Percentiles rank a stretch among this genome's conserved stretches.
Conservation (phyloP, 2,329 filamentous ascomycete species). For the Fusarium kyushuense region DNA sequence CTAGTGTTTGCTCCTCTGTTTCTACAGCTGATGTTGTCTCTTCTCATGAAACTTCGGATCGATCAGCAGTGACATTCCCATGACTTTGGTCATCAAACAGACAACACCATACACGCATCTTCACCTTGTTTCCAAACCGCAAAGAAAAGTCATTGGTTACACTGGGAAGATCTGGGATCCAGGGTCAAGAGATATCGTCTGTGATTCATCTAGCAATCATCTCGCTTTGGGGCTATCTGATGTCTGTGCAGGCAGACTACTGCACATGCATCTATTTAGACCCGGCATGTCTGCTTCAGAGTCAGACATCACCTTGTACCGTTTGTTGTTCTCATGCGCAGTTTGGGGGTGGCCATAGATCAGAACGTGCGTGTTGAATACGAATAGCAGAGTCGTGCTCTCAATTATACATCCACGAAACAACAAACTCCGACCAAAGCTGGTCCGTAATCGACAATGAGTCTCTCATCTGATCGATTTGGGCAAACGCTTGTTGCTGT, state of each 20-base stretch:
- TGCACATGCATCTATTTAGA: not conserved
- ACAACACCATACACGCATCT: constrained; percentile 13
- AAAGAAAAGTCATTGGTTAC: not conserved
- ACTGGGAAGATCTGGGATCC: constrained; percentile 12
- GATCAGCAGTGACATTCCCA: not conserved
- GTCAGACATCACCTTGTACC: not conserved
- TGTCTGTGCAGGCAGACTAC: not conserved
- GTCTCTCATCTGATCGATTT: not conserved
- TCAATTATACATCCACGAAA: not conserved
- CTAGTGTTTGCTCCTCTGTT: not conserved
- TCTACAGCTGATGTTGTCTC: not conserved
- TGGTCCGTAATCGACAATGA: not conserved
- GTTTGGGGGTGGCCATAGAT: not conserved
- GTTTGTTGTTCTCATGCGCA: not conserved
- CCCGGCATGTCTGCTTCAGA: not conserved
- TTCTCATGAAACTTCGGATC: not conserved
- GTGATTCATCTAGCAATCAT: constrained; percentile 8
- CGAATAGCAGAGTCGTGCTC: not conserved
- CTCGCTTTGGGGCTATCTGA: not conserved
- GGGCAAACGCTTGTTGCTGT: not conserved
- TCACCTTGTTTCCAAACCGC: not conserved
- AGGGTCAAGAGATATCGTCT: constrained; percentile 6
- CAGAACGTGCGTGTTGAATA: not conserved
- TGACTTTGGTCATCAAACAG: not conserved
- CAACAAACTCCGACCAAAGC: not conserved